Evolutionary conservation across 1,284 basidiomycete species (phyloP), one percentile per base, ranked within the genome.

Genomic region (Cutaneotrichosporon sp.): DNA sequence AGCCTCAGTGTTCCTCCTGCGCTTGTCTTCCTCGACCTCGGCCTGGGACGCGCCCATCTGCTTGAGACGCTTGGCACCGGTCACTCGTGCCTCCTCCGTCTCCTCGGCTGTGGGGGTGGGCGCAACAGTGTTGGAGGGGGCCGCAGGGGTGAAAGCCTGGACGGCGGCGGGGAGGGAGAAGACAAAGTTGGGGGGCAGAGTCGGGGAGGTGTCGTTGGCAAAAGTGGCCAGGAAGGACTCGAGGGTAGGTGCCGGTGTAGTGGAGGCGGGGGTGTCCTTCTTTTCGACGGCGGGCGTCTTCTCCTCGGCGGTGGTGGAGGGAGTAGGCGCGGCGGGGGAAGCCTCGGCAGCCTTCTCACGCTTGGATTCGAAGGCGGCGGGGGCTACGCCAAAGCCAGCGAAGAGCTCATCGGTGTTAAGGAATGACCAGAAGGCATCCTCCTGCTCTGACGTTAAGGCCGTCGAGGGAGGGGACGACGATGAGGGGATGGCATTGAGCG

Each of bases 1-100:
- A 0, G 94, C 94, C 17, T 91, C 91, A 1, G 94, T 98, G 74
- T 98, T 98, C 43, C 94, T 79, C 55, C 91, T 81, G 33, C 94
- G 85, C 76, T 97, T 98, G 77, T 59, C 57, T 48, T 59, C 57
- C 53, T 70, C 69, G 39, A 73, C 68, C 61, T 71, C 70, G n/a
- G 58, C 63, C 16, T 49, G 55, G 16, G 52, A 57, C 0, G 70
- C 70, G 29, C 70, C 70, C 42, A 71, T 42, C 58, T 61, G 58
- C 67, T 73, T 73, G 37, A 71, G 61, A 38, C 61, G 62, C 63
- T 73, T 73, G n/a, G 70, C 66, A 24, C 70, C 70, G 9, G 61
- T 58, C 3, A 65, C 44, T 12, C 66, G 55, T 27, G 38, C 19
- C 47, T 49, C 46, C 17, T 43, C 46, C 41, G 32, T 34, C 31